Evolutionary conservation across 2,329 filamentous ascomycete species (phyloP).

Genomic region (Cercospora sp.): DNA sequence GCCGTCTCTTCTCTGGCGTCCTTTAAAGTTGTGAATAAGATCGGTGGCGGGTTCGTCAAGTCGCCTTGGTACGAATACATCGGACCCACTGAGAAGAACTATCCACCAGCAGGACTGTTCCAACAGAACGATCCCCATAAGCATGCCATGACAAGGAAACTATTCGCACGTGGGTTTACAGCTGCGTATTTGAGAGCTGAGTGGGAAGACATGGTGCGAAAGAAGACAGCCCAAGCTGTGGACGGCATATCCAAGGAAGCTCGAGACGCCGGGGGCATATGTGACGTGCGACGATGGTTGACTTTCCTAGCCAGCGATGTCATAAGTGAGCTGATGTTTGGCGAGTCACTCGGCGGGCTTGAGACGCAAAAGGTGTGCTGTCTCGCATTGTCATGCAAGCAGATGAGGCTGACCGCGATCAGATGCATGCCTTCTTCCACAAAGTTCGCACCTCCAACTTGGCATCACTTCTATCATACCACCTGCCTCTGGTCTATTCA

Average conservation of each 20-base stretch:
- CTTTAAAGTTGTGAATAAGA: constrained; percentile 35
- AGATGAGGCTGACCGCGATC: not conserved
- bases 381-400: not conserved
- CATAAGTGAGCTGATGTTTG: constrained; percentile 42
- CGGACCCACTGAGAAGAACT: constrained; percentile 10
- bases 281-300: constrained; percentile 45
- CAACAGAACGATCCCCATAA: constrained; percentile 14
- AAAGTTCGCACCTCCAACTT: not conserved
- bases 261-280: constrained; percentile 24
- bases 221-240: constrained; percentile 38
- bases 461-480: not conserved
- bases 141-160: constrained; percentile 40
- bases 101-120: constrained; percentile 4
- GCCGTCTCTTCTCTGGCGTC: constrained; percentile 22
- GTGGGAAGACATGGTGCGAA: constrained; percentile 40
- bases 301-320: constrained; percentile 45
- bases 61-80: constrained; percentile 30
- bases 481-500: not conserved
- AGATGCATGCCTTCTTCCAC: constrained; percentile 19
- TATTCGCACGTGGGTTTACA: constrained; percentile 41
- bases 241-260: constrained; percentile 33
- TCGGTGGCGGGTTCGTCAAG: constrained; percentile 33
- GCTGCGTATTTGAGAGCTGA: constrained; percentile 38
- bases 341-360: constrained; percentile 43
- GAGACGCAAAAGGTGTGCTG: constrained; percentile 36